Percentiles rank a stretch among this genome's conserved stretches.
Conservation (phyloP, 2,329 filamentous ascomycete species). For the Alternaria sp. region DNA sequence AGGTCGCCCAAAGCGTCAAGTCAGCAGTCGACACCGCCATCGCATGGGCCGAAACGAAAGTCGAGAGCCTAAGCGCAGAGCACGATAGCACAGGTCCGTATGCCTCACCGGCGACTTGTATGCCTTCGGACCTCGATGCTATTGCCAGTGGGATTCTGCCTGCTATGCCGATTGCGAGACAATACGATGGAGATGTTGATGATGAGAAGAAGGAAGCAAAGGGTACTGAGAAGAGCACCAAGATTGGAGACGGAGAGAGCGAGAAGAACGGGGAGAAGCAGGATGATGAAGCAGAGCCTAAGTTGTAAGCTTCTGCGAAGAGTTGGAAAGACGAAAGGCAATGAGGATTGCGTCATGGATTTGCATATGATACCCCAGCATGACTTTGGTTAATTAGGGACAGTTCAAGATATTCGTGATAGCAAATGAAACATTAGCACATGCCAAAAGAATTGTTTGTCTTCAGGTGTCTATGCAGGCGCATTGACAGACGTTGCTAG, state of each 20-base stretch:
- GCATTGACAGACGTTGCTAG: not conserved
- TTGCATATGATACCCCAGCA: not conserved
- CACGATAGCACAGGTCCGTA: constrained; percentile 44
- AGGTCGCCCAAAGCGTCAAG: constrained; percentile 29
- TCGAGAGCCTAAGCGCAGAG: constrained; percentile 27
- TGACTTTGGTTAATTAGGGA: not conserved
- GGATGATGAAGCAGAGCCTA: not conserved
- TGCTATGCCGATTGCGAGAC: constrained; percentile 21
- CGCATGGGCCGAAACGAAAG: constrained; percentile 40
- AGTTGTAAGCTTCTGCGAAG: not conserved
- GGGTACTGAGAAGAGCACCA: not conserved
- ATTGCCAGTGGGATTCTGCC: constrained; percentile 43
- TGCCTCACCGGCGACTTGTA: constrained; percentile 40
- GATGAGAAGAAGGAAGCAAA: not conserved
- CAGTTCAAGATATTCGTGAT: not conserved
- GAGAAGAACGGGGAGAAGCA: not conserved
- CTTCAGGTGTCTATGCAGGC: too few species aligned
- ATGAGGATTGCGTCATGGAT: not conserved
- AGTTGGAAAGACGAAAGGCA: not conserved
- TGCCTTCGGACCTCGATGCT: constrained; percentile 44
- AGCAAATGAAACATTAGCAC: not conserved
- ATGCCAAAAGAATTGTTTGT: not conserved
- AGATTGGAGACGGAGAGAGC: not conserved
- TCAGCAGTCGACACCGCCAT: constrained; percentile 30
- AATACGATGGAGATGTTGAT: not conserved